Evolutionary conservation across 2,329 filamentous ascomycete genomes (phyloP).

Genomic region (Pestalotiopsis sp.): DNA sequence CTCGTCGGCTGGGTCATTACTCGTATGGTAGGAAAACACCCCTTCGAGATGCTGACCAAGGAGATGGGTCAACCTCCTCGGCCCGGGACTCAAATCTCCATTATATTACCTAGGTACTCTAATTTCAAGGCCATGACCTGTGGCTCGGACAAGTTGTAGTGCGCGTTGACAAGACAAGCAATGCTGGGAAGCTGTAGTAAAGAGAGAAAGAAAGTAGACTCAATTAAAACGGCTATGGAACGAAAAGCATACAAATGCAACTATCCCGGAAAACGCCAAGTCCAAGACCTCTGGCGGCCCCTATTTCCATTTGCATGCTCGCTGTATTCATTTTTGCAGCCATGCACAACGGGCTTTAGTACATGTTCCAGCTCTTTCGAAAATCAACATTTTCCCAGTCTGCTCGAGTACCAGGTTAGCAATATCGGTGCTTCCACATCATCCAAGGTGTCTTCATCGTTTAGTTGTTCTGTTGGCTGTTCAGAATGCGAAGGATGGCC

Average conservation of each 20-base stretch:
- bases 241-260: background rate
- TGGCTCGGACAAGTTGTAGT: too few relatives aligned
- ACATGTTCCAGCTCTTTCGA: background rate
- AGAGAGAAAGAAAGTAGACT: background rate
- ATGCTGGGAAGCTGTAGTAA: background rate
- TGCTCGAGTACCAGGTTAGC: background rate
- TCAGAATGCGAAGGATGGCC: constrained; percentile 91
- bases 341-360: background rate
- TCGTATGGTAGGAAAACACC: too few relatives aligned
- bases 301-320: background rate
- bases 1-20: too few relatives aligned
- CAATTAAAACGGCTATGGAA: background rate
- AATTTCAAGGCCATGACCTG: too few relatives aligned
- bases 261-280: background rate
- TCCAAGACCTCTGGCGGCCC: background rate
- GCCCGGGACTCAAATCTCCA: too few relatives aligned
- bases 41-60: too few relatives aligned
- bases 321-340: background rate
- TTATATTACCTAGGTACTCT: too few relatives aligned
- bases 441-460: background rate
- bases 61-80: too few relatives aligned
- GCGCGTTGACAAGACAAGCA: too few relatives aligned
- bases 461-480: constrained; percentile 87
- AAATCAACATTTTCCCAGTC: background rate
- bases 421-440: background rate